phyloP scores from a whole-genome alignment of 805 yeast species.

The Starmerella vaccinii region DNA sequence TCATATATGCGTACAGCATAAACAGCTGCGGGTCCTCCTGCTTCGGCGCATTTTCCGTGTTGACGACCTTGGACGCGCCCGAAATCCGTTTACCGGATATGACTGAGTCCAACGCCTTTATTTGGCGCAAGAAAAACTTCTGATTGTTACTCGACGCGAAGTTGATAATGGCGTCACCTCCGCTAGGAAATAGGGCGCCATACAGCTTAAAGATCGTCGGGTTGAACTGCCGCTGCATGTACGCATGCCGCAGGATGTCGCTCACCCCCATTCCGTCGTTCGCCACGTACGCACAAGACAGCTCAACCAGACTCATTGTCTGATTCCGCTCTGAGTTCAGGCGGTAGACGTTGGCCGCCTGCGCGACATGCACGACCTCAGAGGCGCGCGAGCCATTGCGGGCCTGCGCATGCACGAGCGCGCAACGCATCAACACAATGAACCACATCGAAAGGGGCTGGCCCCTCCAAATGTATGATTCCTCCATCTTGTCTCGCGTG shows the following conservation, averaged over 20 bases:
- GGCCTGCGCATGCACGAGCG: constrained; percentile 53
- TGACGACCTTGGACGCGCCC: constrained; percentile 66
- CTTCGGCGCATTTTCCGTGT: constrained; percentile 18
- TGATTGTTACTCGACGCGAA: constrained; percentile 76
- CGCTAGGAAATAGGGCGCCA: constrained; percentile 54
- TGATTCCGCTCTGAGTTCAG: constrained; percentile 53
- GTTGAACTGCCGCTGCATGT: constrained; percentile 66
- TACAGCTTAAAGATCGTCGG: constrained; percentile 58
- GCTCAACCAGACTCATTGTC: constrained; percentile 51
- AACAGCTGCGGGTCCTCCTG: constrained; percentile 51
- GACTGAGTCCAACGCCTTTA: constrained; percentile 77
- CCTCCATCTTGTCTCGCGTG: constrained; percentile 10
- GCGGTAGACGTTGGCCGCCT: constrained; percentile 65
- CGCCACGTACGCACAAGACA: constrained; percentile 44
- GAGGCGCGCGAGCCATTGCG: constrained; percentile 54
- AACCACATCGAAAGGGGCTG: constrained; percentile 75
- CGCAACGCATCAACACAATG: constrained; percentile 66
- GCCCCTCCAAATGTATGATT: constrained; percentile 51
- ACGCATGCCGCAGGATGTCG: constrained; percentile 49
- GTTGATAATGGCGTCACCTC: constrained; percentile 46
- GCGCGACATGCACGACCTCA: constrained; percentile 62
- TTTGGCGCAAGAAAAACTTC: constrained; percentile 77
- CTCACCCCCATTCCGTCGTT: constrained; percentile 47
- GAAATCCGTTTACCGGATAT: constrained; percentile 42
- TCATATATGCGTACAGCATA: constrained; percentile 66